Conservation (phyloP, 306 rosid genomes). For the Potentilla sterilis region DNA sequence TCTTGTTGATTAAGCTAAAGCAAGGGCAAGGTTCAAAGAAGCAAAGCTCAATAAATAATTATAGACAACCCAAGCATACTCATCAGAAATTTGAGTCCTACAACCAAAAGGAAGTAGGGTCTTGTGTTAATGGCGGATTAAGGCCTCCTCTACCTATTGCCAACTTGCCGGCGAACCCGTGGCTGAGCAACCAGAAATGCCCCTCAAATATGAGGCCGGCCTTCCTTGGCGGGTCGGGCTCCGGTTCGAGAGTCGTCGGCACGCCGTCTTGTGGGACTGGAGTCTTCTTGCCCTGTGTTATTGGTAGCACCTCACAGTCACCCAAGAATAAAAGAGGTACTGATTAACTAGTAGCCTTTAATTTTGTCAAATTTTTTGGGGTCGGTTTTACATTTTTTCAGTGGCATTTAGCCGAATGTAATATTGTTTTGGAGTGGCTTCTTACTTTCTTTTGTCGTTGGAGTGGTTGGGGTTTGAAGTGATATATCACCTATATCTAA, state of each 20-base stretch:
- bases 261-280: constrained; percentile 62
- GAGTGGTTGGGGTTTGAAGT: constrained; percentile 28
- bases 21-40: constrained; percentile 35
- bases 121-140: constrained; percentile 10
- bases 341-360: constrained; percentile 4
- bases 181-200: constrained; percentile 20
- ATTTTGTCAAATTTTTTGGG: not conserved
- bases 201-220: constrained; percentile 41
- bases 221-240: constrained; percentile 38
- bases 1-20: constrained; percentile 20
- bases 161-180: not conserved
- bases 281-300: constrained; percentile 59
- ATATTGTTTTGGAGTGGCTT: constrained; percentile 9
- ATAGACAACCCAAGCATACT: constrained; percentile 4
- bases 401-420: not conserved
- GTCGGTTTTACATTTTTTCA: not conserved
- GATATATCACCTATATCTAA: constrained; percentile 27
- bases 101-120: constrained; percentile 28
- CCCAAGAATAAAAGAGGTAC: constrained; percentile 42
- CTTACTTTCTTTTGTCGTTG: constrained; percentile 15
- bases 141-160: constrained; percentile 6
- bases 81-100: constrained; percentile 12
- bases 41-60: constrained; percentile 15
- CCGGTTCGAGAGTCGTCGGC: constrained; percentile 30
- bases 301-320: constrained; percentile 28